Evolutionary conservation across 345 rosid genomes (phyloP), one percentile per base, ranked within the genome.

Genomic region (Salix arbutifolia): DNA sequence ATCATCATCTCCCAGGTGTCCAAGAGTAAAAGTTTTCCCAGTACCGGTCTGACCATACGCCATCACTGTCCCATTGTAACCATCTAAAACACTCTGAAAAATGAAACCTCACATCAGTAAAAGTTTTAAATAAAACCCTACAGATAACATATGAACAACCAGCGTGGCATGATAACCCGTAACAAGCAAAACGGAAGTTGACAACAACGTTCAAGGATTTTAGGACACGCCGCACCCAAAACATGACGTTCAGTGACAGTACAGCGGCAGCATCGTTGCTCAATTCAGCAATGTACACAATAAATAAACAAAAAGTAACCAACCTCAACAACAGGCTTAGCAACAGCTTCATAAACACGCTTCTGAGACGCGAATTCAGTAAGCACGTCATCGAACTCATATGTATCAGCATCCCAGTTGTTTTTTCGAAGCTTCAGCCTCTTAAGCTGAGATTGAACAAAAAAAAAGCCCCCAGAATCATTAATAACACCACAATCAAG

Each of bases 11-110:
- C 81, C 84, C n/a, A 82, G 69, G 78, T 50, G 76, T 65, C 81
- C 84, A 56, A 82, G 76, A 53, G 84, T 82, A 71, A 82, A 82
- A 65, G 84, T 82, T 66, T 82, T 82, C 26, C 84, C 84, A 0
- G 84, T 82, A 35, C 84, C 84, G 9, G 81, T 82, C 74, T 82
- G 84, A 66, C 84, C 84, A 66, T 82, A 82, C 58, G 84, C 84
- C 81, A 82, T 82, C 21, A 82, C 84, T 40, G 84, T 82, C 18
- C 84, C 84, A 42, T 78, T 82, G 76, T 82, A 82, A 66, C 81
- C 79, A 66, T 82, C 79, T 30, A 78, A 66, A 56, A 82, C 81
- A 60, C 84, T 78, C 84, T 82, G 48, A 48, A 71, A 74, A 42
- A 3, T 8, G 5, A n/a, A 62, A 7, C 7, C 28, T 42, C n/a